phyloP scores from a whole-genome alignment of 23 red algal species.

The Gracilaria gracilis region DNA sequence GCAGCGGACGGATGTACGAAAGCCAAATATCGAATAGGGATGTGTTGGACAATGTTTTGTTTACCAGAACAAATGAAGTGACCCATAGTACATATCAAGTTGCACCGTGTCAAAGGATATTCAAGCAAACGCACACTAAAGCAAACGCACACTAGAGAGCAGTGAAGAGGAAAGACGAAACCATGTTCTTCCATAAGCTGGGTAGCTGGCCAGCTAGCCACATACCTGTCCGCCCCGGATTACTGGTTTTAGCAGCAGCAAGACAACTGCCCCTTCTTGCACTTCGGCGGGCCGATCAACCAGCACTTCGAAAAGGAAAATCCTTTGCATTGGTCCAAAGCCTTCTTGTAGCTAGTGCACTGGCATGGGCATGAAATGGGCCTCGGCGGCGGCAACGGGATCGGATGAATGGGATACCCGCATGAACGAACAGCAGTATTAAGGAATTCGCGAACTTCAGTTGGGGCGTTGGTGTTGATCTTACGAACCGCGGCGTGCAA shows the following conservation, averaged over 20 bases:
- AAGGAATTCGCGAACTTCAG: background rate
- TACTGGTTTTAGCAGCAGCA: background rate
- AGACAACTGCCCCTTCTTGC: conserved; percentile 30
- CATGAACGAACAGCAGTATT: conserved; percentile 1
- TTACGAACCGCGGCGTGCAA: background rate
- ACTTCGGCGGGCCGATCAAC: conserved; percentile 24
- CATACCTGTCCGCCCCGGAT: too few species aligned
- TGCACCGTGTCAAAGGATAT: too few species aligned
- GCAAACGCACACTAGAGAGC: too few species aligned
- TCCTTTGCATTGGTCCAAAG: conserved; percentile 4
- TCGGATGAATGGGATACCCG: background rate
- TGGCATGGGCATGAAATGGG: conserved; percentile 18
- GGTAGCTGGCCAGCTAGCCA: too few species aligned
- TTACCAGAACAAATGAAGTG: too few species aligned
- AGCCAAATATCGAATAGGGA: too few species aligned
- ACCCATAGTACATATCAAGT: too few species aligned
- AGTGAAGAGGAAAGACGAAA: too few species aligned
- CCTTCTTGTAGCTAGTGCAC: conserved; percentile 8
- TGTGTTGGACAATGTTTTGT: too few species aligned
- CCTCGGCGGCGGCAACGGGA: background rate
- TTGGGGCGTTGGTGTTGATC: background rate
- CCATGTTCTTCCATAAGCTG: too few species aligned
- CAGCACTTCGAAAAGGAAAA: conserved; percentile 22
- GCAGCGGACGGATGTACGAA: too few species aligned
- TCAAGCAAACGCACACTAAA: too few species aligned